Base-by-base conservation (phyloP, 1,284 basidiomycete genomes). In the Irpex rosettiformis region DNA sequence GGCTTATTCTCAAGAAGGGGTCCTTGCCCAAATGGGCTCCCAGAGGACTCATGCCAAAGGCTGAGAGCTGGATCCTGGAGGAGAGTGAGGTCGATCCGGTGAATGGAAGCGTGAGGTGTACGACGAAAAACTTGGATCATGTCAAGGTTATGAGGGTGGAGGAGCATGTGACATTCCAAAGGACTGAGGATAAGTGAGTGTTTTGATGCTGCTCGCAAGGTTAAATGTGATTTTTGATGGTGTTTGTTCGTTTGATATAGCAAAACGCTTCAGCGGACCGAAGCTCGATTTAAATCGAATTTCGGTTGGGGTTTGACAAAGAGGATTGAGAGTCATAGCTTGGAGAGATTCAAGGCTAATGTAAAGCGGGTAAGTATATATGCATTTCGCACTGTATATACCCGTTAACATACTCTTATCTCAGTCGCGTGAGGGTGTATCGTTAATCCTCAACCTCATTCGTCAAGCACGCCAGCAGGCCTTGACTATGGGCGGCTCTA, bases 1-100 rank as follows among this genome's bases (percentile, higher is more conserved):
- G 96, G 24, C 86, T 98, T 62, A 93, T 98, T 66, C 82, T 97
- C 66, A 98, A 98, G 77, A 83, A 88, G 42, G 95, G 95, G 7
- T 85, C 92, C 11, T 78, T 97, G 56, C 96, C 96, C 2, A 83
- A 88, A 69, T 98, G 96, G 96, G 92, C 90, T 16, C 92, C 91
- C 2, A 81, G 85, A 67, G 91, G 91, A 47, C 90, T 91, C 67
- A 78, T 91, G 53, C 81, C 79, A 16, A 84, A 84, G 66, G 85
- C 84, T 54, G 93, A 88, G 76, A 89, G 80, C 10, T 96, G 93
- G 94, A 86, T 96, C 55, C 75, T 96, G 62, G 94, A 96, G 73
- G 91, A 96, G 78, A 94, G 89, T 66, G 89, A 94, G 67, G 92
- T 96, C 21, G 91, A 93, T 72, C 87, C 89, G 3, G 74, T 83